Evolutionary conservation across 768 basidiomycete species (phyloP).

Genomic region (Russula compacta): DNA sequence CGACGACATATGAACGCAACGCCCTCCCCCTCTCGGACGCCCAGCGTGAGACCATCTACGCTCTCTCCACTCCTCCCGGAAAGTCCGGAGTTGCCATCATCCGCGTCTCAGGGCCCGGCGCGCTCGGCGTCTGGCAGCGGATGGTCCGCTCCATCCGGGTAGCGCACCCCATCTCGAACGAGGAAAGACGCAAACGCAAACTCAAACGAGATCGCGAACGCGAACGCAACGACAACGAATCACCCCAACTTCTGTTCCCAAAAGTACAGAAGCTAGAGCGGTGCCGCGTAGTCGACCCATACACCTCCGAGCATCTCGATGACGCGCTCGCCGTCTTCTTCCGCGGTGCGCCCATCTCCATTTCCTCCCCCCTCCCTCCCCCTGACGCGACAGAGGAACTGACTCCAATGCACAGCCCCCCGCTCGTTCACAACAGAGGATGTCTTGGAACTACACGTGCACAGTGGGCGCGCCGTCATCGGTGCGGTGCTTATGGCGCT

Average conservation of each 20-base stretch:
- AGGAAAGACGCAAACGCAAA: conserved; percentile 10
- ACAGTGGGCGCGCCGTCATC: conserved; percentile 78
- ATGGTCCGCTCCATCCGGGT: conserved; percentile 38
- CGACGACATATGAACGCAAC: background rate
- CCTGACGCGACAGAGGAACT: background rate
- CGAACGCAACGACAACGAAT: background rate
- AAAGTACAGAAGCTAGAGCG: conserved; percentile 61
- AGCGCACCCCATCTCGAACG: background rate
- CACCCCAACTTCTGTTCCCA: conserved; percentile 27
- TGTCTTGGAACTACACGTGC: conserved; percentile 76
- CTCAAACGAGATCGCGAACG: background rate
- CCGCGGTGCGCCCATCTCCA: conserved; percentile 38
- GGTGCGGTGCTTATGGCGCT: conserved; percentile 59
- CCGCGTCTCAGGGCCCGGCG: conserved; percentile 74
- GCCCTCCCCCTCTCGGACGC: conserved; percentile 33
- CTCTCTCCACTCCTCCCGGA: conserved; percentile 79
- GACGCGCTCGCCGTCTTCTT: conserved; percentile 80
- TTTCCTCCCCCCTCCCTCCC: background rate
- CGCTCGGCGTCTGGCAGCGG: conserved; percentile 47
- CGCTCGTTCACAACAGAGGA: conserved; percentile 80
- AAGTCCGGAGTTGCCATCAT: conserved; percentile 79
- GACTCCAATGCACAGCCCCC: conserved; percentile 39
- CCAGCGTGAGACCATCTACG: conserved; percentile 74
- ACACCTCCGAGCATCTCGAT: conserved; percentile 54
- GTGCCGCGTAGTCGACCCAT: conserved; percentile 58